A percentile compares a stretch with the other conserved stretches of the same genome.
phyloP scores from a whole-genome alignment of 768 basidiomycete genomes.

The Lactifluus piperatus region DNA sequence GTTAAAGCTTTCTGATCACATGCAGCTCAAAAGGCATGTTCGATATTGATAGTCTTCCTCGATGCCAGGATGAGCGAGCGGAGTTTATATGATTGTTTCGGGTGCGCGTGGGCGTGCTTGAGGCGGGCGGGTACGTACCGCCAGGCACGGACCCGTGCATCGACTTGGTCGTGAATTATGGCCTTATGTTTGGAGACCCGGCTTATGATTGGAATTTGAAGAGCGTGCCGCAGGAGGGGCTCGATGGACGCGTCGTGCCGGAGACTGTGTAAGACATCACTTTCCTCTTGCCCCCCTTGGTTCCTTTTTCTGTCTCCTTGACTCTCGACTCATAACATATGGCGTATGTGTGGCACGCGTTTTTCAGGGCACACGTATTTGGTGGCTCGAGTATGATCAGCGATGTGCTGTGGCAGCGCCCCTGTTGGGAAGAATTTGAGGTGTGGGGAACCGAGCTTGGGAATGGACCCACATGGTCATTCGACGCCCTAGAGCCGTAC shows the following conservation, averaged over 20 bases:
- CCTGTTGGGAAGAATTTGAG: conserved; percentile 17
- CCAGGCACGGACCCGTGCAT: conserved; percentile 14
- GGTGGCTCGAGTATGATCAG: conserved; percentile 20
- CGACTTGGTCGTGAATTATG: conserved; percentile 13
- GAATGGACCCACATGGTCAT: conserved; percentile 15
- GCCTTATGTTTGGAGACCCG: conserved; percentile 15
- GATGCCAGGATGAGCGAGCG: no score
- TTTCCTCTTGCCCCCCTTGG: not conserved
- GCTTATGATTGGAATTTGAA: conserved; percentile 15
- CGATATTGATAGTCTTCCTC: no score
- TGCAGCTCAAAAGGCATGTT: no score
- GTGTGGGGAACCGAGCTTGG: conserved; percentile 15
- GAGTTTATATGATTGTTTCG: no score
- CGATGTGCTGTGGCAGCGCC: conserved; percentile 19
- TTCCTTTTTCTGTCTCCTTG: no score
- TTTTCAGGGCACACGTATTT: conserved; percentile 10
- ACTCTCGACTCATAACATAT: not conserved
- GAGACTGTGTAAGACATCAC: conserved; percentile 12
- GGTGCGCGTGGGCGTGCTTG: conserved; percentile 23
- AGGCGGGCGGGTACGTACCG: conserved; percentile 24
- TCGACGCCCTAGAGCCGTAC: conserved; percentile 15
- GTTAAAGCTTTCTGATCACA: conserved; percentile 11
- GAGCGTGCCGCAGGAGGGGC: conserved; percentile 16
- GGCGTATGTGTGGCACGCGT: no score
- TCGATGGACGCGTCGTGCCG: conserved; percentile 10